Base-by-base conservation (phyloP, 139 green algal genomes). In the Chlamydomonas schloesseri region DNA sequence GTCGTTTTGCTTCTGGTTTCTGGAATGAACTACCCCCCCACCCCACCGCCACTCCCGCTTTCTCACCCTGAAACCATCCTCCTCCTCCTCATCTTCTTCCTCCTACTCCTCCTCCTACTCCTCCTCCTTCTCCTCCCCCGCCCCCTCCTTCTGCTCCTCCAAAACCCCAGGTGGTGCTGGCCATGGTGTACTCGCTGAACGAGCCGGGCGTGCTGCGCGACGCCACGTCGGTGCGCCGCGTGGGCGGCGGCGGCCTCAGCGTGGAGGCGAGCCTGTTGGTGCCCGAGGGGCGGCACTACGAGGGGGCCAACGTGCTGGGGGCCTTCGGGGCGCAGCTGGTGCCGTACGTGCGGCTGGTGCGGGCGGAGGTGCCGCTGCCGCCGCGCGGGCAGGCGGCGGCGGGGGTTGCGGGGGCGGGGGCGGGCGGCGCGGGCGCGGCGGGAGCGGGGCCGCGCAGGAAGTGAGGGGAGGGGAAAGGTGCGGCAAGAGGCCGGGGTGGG, bases 281-380 rank as follows among this genome's bases (percentile, higher is more conserved):
- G 81, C 69, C 81, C 50, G 81, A 87, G 69, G 81, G 81, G 24
- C 68, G 47, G 4, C 81, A 87, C 55, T 74, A 50, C 62, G 81
- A 79, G 55, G 81, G 81, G 0, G 69, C 81, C 8, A 71, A 60
- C 69, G 8, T 79, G 53, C 36, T 87, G 81, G 81, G 69, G 0
- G 55, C 64, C 0, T 79, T 87, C 60, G 69, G 34, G 9, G 28
- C 17, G 28, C 53, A 47, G 81, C 69, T 87, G 53, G 33, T 34
- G 55, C 68, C 69, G n/a, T 70, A 79, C 81, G 68, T 80, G 10
- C 60, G 55, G 34, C 53, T 80, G 34, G 81, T 42, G 36, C 53
- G 81, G 34, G 69, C 81, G 6, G 68, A 79, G 69, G 53, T 71
- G 68, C 69, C 68, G 81, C 69, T 15, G 60, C 21, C 17, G 55